A percentile compares a stretch with the other conserved stretches of the same genome.
phyloP scores from a whole-genome alignment of 164 flowering plant genomes.

The Stephania japonica region DNA sequence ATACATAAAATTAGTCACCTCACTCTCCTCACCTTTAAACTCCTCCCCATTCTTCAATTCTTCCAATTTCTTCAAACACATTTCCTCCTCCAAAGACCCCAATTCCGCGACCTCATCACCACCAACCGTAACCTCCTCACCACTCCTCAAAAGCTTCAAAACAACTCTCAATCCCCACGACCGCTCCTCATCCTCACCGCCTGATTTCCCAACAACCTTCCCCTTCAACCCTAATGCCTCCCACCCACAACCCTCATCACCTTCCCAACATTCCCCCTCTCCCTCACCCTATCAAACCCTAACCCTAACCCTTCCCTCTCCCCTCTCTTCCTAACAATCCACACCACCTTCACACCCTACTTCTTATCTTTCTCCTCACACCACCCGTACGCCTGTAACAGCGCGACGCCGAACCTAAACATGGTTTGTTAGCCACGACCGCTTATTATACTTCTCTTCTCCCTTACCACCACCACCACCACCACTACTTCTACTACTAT shows the following conservation, averaged over 20 bases:
- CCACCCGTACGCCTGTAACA: constrained; percentile 79
- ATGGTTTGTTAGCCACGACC: constrained; percentile 61
- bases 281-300: constrained; percentile 33
- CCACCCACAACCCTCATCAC: too few relatives aligned
- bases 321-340: constrained; percentile 30
- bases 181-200: constrained; percentile 14
- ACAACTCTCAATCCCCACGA: constrained; percentile 21
- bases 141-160: constrained; percentile 36
- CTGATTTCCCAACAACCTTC: constrained; percentile 28
- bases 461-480: constrained; percentile 1
- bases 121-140: constrained; percentile 36
- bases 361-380: constrained; percentile 60
- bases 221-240: constrained; percentile 42
- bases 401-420: constrained; percentile 67
- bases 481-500: background rate
- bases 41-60: constrained; percentile 25
- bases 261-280: too few relatives aligned
- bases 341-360: constrained; percentile 47
- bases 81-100: constrained; percentile 63
- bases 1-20: too few relatives aligned
- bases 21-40: constrained; percentile 13
- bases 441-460: constrained; percentile 2
- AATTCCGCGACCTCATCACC: constrained; percentile 42
- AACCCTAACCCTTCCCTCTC: constrained; percentile 48
- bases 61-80: constrained; percentile 41